Conservation (phyloP, 1,284 basidiomycete species). For the Rhodotorula sp. region DNA sequence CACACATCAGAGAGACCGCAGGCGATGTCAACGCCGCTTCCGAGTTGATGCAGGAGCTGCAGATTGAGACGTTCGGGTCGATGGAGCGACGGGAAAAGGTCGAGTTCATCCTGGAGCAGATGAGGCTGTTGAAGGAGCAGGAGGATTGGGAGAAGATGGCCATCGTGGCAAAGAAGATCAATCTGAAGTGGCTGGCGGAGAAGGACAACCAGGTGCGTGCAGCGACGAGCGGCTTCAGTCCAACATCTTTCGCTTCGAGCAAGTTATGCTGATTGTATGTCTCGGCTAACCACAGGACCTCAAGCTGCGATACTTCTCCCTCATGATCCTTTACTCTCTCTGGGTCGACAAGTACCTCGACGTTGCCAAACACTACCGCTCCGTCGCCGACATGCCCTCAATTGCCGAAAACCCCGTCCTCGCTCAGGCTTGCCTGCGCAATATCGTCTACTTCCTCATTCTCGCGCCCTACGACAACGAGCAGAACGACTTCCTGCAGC, state of each 20-base stretch:
- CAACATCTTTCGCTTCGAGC: background rate
- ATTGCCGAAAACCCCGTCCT: slow-evolving; percentile 23
- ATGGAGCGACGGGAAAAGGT: slow-evolving; percentile 99
- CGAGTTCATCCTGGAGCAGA: slow-evolving; percentile 97
- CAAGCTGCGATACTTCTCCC: slow-evolving; percentile 91
- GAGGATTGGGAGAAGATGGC: slow-evolving; percentile 83
- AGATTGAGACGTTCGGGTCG: slow-evolving; percentile 97
- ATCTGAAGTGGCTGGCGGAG: slow-evolving; percentile 87
- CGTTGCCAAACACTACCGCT: slow-evolving; percentile 91
- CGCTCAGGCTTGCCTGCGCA: slow-evolving; percentile 50
- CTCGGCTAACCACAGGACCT: slow-evolving; percentile 86
- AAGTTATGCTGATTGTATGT: background rate
- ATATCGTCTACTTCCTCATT: slow-evolving; percentile 91
- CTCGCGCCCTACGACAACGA: slow-evolving; percentile 94
- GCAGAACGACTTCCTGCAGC: slow-evolving; percentile 93
- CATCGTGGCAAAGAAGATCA: slow-evolving; percentile 87
- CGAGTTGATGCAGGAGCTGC: slow-evolving; percentile 87
- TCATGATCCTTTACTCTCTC: slow-evolving; percentile 92
- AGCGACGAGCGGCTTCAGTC: too few species aligned
- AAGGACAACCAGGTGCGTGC: slow-evolving; percentile 73
- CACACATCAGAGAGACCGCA: slow-evolving; percentile 76
- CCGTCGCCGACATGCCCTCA: slow-evolving; percentile 87
- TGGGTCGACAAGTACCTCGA: slow-evolving; percentile 84
- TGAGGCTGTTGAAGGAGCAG: slow-evolving; percentile 79
- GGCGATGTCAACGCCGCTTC: slow-evolving; percentile 67